These are phyloP conservation scores for Saccharum hybrid DNA, from an alignment of 202 grass and related monocot species.

Conservation along the genomic window DNA sequence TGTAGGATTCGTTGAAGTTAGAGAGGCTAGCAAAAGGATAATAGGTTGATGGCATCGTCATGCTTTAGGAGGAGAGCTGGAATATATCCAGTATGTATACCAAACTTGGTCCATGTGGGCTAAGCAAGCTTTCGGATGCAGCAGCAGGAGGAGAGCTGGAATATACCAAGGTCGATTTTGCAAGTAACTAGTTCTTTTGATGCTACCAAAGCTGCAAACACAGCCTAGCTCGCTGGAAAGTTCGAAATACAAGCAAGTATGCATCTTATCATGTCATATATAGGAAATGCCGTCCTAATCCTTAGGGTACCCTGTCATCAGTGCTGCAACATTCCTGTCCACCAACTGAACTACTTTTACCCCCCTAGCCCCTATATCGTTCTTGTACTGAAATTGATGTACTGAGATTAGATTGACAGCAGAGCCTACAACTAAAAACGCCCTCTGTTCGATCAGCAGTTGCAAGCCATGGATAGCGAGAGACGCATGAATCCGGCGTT, in stretches of 20 bases:
- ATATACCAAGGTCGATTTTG: slow-evolving; percentile 11
- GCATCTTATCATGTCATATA: background rate
- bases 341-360: background rate
- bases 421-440: background rate
- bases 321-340: background rate
- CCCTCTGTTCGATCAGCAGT: background rate
- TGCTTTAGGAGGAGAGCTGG: background rate
- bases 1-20: background rate
- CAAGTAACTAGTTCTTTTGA: slow-evolving; percentile 17
- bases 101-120: background rate
- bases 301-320: background rate
- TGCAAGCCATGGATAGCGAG: background rate
- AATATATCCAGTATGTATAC: background rate
- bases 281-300: background rate
- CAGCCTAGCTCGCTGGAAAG: background rate
- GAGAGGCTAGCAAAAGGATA: background rate
- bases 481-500: slow-evolving; percentile 50
- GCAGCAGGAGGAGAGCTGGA: background rate
- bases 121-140: slow-evolving; percentile 1
- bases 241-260: background rate
- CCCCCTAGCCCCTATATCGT: background rate
- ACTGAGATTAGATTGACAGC: background rate
- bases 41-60: slow-evolving; percentile 2
- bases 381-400: background rate
- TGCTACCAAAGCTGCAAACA: slow-evolving; percentile 2